Conservation (phyloP, 2,329 filamentous ascomycete species). For the Botrytis sinoallii region DNA sequence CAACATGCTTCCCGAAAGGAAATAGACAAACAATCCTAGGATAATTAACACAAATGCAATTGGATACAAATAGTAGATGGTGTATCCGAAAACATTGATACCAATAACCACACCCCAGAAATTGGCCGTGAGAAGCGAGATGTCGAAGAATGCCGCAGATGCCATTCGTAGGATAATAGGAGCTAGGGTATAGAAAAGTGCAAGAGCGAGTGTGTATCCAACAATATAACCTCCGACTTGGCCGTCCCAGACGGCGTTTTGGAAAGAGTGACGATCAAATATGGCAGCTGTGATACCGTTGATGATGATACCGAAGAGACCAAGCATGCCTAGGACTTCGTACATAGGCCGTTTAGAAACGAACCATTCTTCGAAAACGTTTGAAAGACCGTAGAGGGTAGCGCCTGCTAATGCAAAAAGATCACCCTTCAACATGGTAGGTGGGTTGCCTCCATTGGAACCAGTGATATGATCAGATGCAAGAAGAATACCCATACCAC, state of each 20-base stretch:
- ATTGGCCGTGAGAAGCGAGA: slow-evolving; percentile 87
- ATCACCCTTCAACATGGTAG: slow-evolving; percentile 84
- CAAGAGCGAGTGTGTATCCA: slow-evolving; percentile 83
- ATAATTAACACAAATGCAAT: slow-evolving; percentile 94
- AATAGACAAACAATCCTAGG: slow-evolving; percentile 81
- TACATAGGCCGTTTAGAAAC: slow-evolving; percentile 84
- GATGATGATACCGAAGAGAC: slow-evolving; percentile 83
- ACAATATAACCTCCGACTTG: slow-evolving; percentile 75
- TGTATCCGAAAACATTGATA: slow-evolving; percentile 75
- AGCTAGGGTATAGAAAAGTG: slow-evolving; percentile 82
- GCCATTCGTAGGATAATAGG: slow-evolving; percentile 87
- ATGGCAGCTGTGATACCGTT: slow-evolving; percentile 88
- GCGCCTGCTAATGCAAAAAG: slow-evolving; percentile 87
- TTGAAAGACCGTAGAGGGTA: slow-evolving; percentile 85
- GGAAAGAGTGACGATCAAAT: slow-evolving; percentile 78
- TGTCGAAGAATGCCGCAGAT: slow-evolving; percentile 93
- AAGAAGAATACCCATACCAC: slow-evolving; percentile 82
- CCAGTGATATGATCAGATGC: slow-evolving; percentile 83
- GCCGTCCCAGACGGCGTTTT: slow-evolving; percentile 60
- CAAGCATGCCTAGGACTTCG: slow-evolving; percentile 89
- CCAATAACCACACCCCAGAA: slow-evolving; percentile 98
- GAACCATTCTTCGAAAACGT: slow-evolving; percentile 92
- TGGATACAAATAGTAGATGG: slow-evolving; percentile 87
- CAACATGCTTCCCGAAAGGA: slow-evolving; percentile 74
- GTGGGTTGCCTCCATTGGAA: slow-evolving; percentile 62